Conservation (phyloP, 352 stramenopile species). For the Phytophthora melonis region DNA sequence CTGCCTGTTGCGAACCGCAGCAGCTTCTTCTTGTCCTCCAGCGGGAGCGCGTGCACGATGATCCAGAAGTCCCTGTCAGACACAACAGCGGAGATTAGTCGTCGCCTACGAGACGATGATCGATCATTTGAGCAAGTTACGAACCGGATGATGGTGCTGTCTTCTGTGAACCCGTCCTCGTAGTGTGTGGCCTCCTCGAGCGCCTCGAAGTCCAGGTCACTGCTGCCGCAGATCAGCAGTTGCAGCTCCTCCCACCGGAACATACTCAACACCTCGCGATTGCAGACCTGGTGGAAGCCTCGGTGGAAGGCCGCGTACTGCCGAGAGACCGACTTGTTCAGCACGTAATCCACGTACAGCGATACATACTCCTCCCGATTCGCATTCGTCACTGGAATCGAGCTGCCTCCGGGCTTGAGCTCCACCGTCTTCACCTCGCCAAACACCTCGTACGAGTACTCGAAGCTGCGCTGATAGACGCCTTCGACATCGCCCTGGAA, state of each 20-base stretch:
- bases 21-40: conserved; percentile 89
- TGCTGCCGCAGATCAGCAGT: conserved; percentile 78
- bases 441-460: conserved; percentile 87
- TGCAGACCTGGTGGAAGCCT: conserved; percentile 82
- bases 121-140: conserved; percentile 3
- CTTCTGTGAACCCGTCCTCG: conserved; percentile 77
- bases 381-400: conserved; percentile 66
- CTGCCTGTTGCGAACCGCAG: conserved; percentile 89
- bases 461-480: conserved; percentile 78
- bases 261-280: conserved; percentile 75
- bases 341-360: conserved; percentile 78
- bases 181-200: conserved; percentile 81
- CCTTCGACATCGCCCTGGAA: conserved; percentile 78
- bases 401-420: conserved; percentile 66
- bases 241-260: conserved; percentile 87
- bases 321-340: conserved; percentile 64
- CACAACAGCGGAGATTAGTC: background rate
- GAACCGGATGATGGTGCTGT: conserved; percentile 70
- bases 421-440: conserved; percentile 83
- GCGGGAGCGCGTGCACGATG: conserved; percentile 78
- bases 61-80: conserved; percentile 79
- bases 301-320: conserved; percentile 82
- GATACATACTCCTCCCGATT: conserved; percentile 81
- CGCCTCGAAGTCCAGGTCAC: conserved; percentile 81
- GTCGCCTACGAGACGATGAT: background rate